Evolutionary conservation across 768 basidiomycete genomes (phyloP).

Genomic region (Psilocybe cubensis): DNA sequence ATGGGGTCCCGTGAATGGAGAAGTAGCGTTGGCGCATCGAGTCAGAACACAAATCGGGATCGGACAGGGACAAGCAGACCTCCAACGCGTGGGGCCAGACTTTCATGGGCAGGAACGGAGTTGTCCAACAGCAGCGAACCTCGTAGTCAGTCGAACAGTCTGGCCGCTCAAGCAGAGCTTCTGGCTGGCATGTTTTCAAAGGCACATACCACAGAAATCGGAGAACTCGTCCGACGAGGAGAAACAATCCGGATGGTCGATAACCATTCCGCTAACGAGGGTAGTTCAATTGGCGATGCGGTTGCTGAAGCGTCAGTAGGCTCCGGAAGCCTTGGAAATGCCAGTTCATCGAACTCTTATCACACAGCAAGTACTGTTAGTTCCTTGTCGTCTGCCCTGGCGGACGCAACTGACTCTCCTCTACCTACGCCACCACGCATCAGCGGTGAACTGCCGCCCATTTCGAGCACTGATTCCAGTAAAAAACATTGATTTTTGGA

Average conservation of each 20-base stretch:
- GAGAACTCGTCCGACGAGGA: slow-evolving; percentile 31
- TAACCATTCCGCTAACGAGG: slow-evolving; percentile 13
- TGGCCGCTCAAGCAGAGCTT: slow-evolving; percentile 34
- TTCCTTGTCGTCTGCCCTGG: slow-evolving; percentile 13
- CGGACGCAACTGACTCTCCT: slow-evolving; percentile 12
- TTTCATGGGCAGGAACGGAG: slow-evolving; percentile 29
- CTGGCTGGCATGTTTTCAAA: slow-evolving; percentile 25
- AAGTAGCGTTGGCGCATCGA: slow-evolving; percentile 29
- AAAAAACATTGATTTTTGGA: neutral
- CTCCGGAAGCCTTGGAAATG: slow-evolving; percentile 14
- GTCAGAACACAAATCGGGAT: slow-evolving; percentile 23
- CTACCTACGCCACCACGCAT: neutral
- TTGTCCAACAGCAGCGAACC: slow-evolving; percentile 29
- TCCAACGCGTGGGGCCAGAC: slow-evolving; percentile 39
- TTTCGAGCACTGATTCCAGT: neutral
- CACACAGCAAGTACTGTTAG: slow-evolving; percentile 17
- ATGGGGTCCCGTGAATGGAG: slow-evolving; percentile 66
- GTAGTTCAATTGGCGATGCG: slow-evolving; percentile 12
- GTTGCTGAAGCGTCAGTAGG: slow-evolving; percentile 13
- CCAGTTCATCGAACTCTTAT: slow-evolving; percentile 15
- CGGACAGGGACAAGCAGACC: slow-evolving; percentile 34
- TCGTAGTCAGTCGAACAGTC: slow-evolving; percentile 39
- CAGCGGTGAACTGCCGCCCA: neutral
- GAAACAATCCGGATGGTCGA: slow-evolving; percentile 32
- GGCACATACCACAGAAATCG: slow-evolving; percentile 23